A percentile compares a stretch with the other conserved stretches of the same genome.
phyloP scores from a whole-genome alignment of 2,329 filamentous ascomycete genomes.

The Curvularia sp. region DNA sequence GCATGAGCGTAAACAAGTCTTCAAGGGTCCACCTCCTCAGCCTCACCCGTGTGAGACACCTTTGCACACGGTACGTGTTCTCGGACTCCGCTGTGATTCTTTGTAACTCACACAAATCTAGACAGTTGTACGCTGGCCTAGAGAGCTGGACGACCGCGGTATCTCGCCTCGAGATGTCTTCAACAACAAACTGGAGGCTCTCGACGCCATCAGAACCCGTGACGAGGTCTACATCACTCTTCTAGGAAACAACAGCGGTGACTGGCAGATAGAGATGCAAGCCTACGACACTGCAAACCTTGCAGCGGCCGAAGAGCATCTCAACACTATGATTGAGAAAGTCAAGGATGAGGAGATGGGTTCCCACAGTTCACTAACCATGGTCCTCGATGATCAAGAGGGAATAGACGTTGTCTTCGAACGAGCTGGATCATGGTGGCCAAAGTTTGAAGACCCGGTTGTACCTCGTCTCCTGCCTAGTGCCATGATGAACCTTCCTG shows the following conservation, averaged over 20 bases:
- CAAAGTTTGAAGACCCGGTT: slow-evolving; percentile 23
- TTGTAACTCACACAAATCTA: not conserved
- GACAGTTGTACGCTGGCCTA: slow-evolving; percentile 30
- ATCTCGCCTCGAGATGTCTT: slow-evolving; percentile 37
- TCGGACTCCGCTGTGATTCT: not conserved
- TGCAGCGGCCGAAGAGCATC: slow-evolving; percentile 30
- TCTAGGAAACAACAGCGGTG: slow-evolving; percentile 7
- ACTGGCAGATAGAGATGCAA: slow-evolving; percentile 33
- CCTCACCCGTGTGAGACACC: slow-evolving; percentile 10
- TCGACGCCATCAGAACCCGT: slow-evolving; percentile 38
- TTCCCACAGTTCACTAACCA: slow-evolving; percentile 20
- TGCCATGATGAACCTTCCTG: slow-evolving; percentile 29
- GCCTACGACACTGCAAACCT: slow-evolving; percentile 19
- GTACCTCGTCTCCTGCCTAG: slow-evolving; percentile 25
- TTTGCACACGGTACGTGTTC: slow-evolving; percentile 18
- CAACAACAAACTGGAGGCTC: slow-evolving; percentile 35
- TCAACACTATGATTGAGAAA: slow-evolving; percentile 32
- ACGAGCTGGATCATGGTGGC: slow-evolving; percentile 38
- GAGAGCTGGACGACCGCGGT: slow-evolving; percentile 22
- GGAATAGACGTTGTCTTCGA: slow-evolving; percentile 31
- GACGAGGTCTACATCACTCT: slow-evolving; percentile 40
- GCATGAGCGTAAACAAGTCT: slow-evolving; percentile 27
- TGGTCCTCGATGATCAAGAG: slow-evolving; percentile 39
- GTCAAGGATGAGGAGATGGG: slow-evolving; percentile 22
- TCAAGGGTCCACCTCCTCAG: slow-evolving; percentile 28